Evolutionary conservation across 176 grass and related monocot genomes (phyloP).

Genomic region (Rhipidocladum racemiflorum): DNA sequence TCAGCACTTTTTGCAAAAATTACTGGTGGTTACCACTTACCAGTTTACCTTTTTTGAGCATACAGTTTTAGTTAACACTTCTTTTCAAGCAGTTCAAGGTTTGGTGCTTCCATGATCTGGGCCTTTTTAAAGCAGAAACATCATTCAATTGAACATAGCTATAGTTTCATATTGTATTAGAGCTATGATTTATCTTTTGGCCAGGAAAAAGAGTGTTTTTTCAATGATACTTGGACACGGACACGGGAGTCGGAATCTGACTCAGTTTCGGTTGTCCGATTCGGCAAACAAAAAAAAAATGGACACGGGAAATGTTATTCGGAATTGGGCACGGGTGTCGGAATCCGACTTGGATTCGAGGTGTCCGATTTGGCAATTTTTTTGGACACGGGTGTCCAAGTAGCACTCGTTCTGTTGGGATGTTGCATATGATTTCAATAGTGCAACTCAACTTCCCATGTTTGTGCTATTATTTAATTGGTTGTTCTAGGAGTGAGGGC

Average conservation of each 20-base stretch:
- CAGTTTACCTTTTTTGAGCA: slow-evolving; percentile 2
- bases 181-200: not conserved
- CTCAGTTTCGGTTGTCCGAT: too few relatives aligned
- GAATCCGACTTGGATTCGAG: too few relatives aligned
- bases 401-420: slow-evolving; percentile 19
- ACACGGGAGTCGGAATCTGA: too few relatives aligned
- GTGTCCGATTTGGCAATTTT: too few relatives aligned
- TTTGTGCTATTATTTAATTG: not conserved
- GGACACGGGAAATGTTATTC: too few relatives aligned
- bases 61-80: not conserved
- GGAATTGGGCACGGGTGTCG: too few relatives aligned
- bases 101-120: not conserved
- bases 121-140: not conserved
- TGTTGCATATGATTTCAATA: not conserved
- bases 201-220: not conserved
- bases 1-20: not conserved
- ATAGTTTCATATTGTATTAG: not conserved
- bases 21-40: not conserved
- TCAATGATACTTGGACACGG: too few relatives aligned
- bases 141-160: not conserved
- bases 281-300: too few relatives aligned
- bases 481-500: not conserved
- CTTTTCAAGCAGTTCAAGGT: not conserved
- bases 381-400: too few relatives aligned
- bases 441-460: not conserved